These are phyloP conservation scores for Phoma sp. DNA, from an alignment of 2,329 filamentous ascomycete species.

Conservation along the genomic window DNA sequence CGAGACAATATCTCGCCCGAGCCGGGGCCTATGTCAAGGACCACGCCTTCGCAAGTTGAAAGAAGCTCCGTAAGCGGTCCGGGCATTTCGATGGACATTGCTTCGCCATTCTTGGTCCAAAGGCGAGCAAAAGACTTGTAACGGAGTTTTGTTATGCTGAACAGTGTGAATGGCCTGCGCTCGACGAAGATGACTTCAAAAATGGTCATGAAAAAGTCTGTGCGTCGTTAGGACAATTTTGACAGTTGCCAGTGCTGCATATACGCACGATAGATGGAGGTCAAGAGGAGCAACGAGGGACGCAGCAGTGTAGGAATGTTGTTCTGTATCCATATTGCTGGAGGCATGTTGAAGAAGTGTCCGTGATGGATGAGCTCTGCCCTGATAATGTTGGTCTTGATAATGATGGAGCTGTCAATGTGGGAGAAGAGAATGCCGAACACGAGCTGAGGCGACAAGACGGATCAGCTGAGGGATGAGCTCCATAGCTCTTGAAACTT, in stretches of 20 bases:
- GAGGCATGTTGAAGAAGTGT: neutral
- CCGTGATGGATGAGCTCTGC: neutral
- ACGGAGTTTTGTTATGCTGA: slow-evolving; percentile 40
- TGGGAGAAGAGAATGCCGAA: neutral
- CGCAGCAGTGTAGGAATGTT: slow-evolving; percentile 35
- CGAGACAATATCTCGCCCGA: slow-evolving; percentile 58
- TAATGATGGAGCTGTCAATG: neutral
- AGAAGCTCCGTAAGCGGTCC: slow-evolving; percentile 39
- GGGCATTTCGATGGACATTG: slow-evolving; percentile 48
- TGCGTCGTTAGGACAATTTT: neutral
- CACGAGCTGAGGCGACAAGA: neutral
- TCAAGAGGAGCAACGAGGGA: slow-evolving; percentile 35
- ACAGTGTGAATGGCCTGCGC: slow-evolving; percentile 32
- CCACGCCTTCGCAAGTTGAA: slow-evolving; percentile 34
- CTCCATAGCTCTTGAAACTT: slow-evolving; percentile 1
- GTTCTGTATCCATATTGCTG: slow-evolving; percentile 24
- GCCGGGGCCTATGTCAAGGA: slow-evolving; percentile 57
- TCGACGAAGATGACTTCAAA: slow-evolving; percentile 40
- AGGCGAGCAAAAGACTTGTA: slow-evolving; percentile 45
- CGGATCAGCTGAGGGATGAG: neutral
- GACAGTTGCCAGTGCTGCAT: neutral
- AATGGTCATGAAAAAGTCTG: slow-evolving; percentile 46
- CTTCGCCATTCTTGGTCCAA: slow-evolving; percentile 44
- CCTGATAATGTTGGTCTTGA: neutral
- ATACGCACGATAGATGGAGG: slow-evolving; percentile 37